Base-by-base conservation (phyloP, 306 rosid genomes). In the Biancaea sappan region DNA sequence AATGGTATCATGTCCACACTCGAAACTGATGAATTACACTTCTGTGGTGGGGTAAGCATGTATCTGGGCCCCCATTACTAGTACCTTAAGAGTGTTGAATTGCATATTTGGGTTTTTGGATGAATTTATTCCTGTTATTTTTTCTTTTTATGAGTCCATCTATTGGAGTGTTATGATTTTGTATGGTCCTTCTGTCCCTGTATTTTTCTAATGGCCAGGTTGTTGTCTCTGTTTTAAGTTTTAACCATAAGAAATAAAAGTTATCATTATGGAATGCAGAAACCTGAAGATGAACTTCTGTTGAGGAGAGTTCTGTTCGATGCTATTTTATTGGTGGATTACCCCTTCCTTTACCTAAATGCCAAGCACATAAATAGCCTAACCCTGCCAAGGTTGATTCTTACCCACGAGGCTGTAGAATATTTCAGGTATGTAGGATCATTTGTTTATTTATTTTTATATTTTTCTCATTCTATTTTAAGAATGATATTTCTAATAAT, bases 291-390 rank as follows among this genome's bases (percentile, higher is more conserved):
- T 62, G 91, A 89, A 83, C 48, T 74, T 75, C 59, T 88, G 64
- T 77, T 87, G 43, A 87, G 88, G 81, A 84, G 86, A 81, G 83
- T 89, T 84, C 65, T 93, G 21, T 86, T 72, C 75, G 97, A 93
- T 85, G 88, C 82, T 56, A 40, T 89, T 50, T 73, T 93, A 78
- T 81, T 91, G 84, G 96, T 82, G 31, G 98, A 89, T 7, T 93
- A 89, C 77, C 81, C 96, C 56, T 89, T 82, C 80, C 77, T 87
- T 31, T 77, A 77, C 66, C 77, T 61, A 65, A 79, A 85, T 75
- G 62, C 77, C 40, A 77, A 82, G 56, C 61, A 9, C 81, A 35
- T 75, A 63, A 70, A 66, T 78, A 56, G 73, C 60, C 86, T 86
- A 66, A 69, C 86, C 65, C 72, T 88, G 77, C 81, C 84, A 73